Base-by-base conservation (phyloP, 2,329 filamentous ascomycete genomes). In the Penicillium sp. region DNA sequence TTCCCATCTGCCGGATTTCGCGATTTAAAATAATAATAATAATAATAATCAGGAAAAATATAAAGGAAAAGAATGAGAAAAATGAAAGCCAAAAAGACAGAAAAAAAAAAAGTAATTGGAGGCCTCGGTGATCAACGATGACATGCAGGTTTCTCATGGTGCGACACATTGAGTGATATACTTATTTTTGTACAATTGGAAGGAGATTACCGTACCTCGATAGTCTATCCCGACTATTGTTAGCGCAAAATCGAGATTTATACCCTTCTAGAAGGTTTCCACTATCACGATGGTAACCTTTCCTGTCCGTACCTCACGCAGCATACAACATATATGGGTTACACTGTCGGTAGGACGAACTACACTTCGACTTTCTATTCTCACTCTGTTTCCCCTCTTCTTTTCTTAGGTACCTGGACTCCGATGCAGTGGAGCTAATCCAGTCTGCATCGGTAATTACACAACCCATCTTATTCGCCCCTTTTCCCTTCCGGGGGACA, bases 241-340 rank as follows among this genome's bases (percentile, higher is more conserved):
- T 57, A 59, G 49, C 54, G 61, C 48, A 65, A 58, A 53, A 43
- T 53, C 26, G 35, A 37, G 35, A 57, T 57, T 57, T 61, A 51
- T 61, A 26, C 24, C 56, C 61, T 67, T 66, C 63, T 66, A 65
- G 63, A 65, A 66, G 60, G 57, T 55, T 64, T 65, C 38, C 29
- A 46, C 43, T 26, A 43, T 28, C n/a, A 28, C n/a, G 5, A 39
- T 17, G 26, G 43, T 55, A 28, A 10, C 24, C 38, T 29, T 46
- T 22, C 28, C 29, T 33, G 31, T 34, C n/a, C n/a, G 21, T 22
- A 22, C 22, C 19, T 24, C 38, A 41, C 28, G 34, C 17, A 34
- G 9, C 19, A 45, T 37, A n/a, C 17, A 34, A 6, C 19, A 45
- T 37, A n/a, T 38, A 28, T 43, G 9, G 15, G 44, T 46, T 41